Evolutionary conservation across 192 early-diverging fungal species (phyloP), one percentile per base, ranked within the genome.

Genomic region (Podochytrium sp.): DNA sequence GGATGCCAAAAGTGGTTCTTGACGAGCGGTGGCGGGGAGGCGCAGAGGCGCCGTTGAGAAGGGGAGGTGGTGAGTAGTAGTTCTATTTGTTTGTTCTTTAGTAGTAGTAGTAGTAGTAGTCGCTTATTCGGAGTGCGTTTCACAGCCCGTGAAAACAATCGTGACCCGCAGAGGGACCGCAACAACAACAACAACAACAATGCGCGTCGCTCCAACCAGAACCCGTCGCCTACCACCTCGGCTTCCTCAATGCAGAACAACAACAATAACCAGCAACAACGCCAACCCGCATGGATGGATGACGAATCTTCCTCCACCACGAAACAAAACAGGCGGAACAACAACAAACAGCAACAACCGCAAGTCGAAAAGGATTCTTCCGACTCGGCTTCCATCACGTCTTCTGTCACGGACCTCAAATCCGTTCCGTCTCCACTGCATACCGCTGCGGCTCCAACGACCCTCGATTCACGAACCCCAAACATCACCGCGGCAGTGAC

Each of bases 1-100:
- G 66, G 20, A n/a, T 35, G 33, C 66, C 66, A 41, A 69, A 69
- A 35, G 66, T 69, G 29, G 12, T 51, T 25, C 30, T 55, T 29
- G 66, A 55, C 25, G 20, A 16, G 10, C 29, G 37, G 29, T 35
- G 1, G 30, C 60, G 12, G 27, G 18, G 30, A n/a, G 16, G 20
- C 14, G 60, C 14, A 33, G 18, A 18, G 34, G 32, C n/a, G 32
- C 30, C 18, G 60, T 16, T 33, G 12, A 12, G 37, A 38, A 16
- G 30, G 12, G 43, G 43, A 16, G 18, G 63, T 14, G 42, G 63
- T 65, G 63, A 39, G 37, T 38, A n/a, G 5, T 49, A 3, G n/a
- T 18, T 43, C 47, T 65, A 30, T 49, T 25, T 65, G 10, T 32
- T 62, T 47, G 43, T 20, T 20, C 20, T 47, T 47, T 47, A 20